phyloP scores from a whole-genome alignment of 495 filamentous ascomycete genomes.

The Lasiosphaeria miniovina region DNA sequence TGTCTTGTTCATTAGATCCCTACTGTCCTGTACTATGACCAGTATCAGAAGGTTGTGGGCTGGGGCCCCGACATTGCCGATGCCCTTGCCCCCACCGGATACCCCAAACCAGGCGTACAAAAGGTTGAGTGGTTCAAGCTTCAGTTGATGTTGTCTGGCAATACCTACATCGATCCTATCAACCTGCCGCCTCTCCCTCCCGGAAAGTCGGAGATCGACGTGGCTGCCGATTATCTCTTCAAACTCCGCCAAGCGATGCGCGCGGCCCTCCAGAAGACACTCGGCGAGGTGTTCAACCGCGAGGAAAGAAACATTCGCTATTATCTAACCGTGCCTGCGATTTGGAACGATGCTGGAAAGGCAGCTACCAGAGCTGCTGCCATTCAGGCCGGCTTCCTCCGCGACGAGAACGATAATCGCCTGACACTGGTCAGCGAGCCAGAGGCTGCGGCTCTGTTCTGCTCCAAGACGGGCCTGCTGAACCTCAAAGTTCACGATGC shows the following conservation, averaged over 20 bases:
- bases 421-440: constrained; percentile 70
- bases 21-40: constrained; percentile 72
- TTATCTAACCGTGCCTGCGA: constrained; percentile 70
- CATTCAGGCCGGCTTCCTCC: constrained; percentile 71
- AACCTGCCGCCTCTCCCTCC: constrained; percentile 72
- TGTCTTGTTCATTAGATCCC: constrained; percentile 53
- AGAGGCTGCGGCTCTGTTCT: constrained; percentile 70
- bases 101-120: constrained; percentile 72
- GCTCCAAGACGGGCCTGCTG: constrained; percentile 68
- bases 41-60: constrained; percentile 73
- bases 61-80: constrained; percentile 77
- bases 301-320: constrained; percentile 73
- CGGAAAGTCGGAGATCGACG: constrained; percentile 74
- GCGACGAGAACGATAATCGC: constrained; percentile 73
- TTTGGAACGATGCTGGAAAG: constrained; percentile 76
- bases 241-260: constrained; percentile 73
- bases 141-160: constrained; percentile 73
- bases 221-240: constrained; percentile 73
- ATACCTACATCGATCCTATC: constrained; percentile 77
- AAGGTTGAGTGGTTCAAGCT: constrained; percentile 81
- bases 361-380: constrained; percentile 68
- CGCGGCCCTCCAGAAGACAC: constrained; percentile 69
- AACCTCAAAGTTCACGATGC: constrained; percentile 74
- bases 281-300: constrained; percentile 72
- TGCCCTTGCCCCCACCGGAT: constrained; percentile 68